These are phyloP conservation scores for Prosopis cineraria DNA, from an alignment of 306 rosid species.

Conservation along the genomic window DNA sequence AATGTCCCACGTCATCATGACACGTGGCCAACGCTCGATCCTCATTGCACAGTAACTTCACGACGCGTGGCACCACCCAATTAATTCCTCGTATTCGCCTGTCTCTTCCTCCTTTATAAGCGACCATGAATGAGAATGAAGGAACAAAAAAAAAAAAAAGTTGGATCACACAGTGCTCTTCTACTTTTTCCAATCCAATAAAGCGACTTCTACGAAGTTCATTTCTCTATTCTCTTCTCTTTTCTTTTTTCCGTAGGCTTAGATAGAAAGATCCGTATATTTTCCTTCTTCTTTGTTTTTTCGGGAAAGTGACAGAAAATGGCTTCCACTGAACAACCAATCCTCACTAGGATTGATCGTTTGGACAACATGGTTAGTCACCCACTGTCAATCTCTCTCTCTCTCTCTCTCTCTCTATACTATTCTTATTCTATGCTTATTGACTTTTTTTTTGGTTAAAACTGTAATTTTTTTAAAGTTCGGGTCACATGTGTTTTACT, in stretches of 20 bases:
- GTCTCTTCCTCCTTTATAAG: not conserved
- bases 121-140: not conserved
- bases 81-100: not conserved
- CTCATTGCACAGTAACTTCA: conserved; percentile 3
- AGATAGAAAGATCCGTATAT: not conserved
- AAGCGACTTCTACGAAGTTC: not conserved
- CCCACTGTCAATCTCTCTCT: not conserved
- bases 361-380: conserved; percentile 64
- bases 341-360: conserved; percentile 69
- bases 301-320: conserved; percentile 39
- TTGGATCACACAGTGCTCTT: not conserved
- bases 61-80: conserved; percentile 32
- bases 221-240: not conserved
- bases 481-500: not conserved
- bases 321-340: conserved; percentile 49
- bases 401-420: too few relatives aligned
- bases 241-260: not conserved
- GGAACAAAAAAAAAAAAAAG: not conserved
- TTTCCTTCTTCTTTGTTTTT: conserved; percentile 19
- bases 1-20: conserved; percentile 26
- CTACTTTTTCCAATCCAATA: not conserved
- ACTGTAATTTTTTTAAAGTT: not conserved
- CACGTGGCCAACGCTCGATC: conserved; percentile 30
- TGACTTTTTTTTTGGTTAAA: not conserved
- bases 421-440: not conserved